These are phyloP conservation scores for Chalciporus pseudorubinellus DNA, from an alignment of 768 basidiomycete species.

Conservation along the genomic window DNA sequence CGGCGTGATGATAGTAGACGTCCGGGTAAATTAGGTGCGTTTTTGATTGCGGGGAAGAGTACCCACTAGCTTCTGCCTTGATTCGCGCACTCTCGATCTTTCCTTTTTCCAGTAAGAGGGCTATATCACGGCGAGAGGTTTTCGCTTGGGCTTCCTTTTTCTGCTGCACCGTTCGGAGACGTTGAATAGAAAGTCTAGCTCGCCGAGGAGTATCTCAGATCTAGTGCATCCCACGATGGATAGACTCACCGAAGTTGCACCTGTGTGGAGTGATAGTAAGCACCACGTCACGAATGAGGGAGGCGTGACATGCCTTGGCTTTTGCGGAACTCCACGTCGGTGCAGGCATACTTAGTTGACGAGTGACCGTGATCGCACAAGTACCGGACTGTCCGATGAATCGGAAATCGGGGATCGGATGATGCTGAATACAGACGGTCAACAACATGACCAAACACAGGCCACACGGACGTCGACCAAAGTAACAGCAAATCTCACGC, in stretches of 20 bases:
- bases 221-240: neutral
- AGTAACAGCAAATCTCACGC: too few relatives aligned
- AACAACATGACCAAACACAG: neutral
- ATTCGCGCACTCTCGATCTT: conserved; percentile 84
- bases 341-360: conserved; percentile 26
- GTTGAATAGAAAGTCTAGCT: conserved; percentile 76
- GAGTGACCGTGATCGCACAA: neutral
- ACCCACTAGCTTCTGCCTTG: conserved; percentile 80
- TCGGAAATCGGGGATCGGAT: too few relatives aligned
- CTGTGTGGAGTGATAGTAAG: conserved; percentile 24
- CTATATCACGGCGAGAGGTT: conserved; percentile 72
- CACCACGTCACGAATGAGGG: neutral
- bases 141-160: conserved; percentile 90
- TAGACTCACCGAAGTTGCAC: conserved; percentile 46
- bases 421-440: too few relatives aligned
- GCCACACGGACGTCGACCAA: too few relatives aligned
- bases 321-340: conserved; percentile 58
- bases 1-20: conserved; percentile 17
- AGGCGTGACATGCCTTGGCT: conserved; percentile 44
- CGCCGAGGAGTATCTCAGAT: conserved; percentile 5
- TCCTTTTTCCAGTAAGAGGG: conserved; percentile 70
- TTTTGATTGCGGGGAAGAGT: conserved; percentile 11
- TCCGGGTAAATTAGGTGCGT: neutral
- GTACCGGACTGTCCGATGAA: too few relatives aligned
- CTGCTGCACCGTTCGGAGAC: conserved; percentile 81